Conservation (phyloP, 2,329 filamentous ascomycete species). For the Ophiostoma fasciatum region DNA sequence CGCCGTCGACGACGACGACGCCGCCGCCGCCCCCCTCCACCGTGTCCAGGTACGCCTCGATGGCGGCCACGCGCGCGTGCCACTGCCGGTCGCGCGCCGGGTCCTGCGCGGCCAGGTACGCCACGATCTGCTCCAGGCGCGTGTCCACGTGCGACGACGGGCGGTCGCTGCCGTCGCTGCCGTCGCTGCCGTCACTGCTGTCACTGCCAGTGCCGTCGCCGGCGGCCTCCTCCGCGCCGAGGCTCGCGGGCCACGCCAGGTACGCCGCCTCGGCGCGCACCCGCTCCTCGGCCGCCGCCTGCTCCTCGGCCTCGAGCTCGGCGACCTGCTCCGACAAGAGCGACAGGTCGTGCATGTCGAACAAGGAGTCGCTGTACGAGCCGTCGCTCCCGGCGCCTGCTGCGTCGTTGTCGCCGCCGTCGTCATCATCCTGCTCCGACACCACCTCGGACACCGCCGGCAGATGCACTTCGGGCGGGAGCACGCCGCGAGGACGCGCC, state of each 20-base stretch:
- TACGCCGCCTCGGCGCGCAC: too few species aligned
- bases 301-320: too few species aligned
- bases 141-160: slow-evolving; percentile 19
- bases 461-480: not conserved
- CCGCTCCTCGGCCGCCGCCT: too few species aligned
- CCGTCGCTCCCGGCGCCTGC: too few species aligned
- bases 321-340: too few species aligned
- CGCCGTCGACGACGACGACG: not conserved
- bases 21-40: slow-evolving; percentile 12
- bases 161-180: too few species aligned
- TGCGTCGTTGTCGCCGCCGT: not conserved
- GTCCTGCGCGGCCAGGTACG: slow-evolving; percentile 36
- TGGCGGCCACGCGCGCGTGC: slow-evolving; percentile 21
- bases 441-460: not conserved
- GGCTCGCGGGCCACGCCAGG: too few species aligned
- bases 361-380: too few species aligned
- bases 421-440: not conserved
- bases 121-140: slow-evolving; percentile 19
- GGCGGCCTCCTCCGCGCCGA: too few species aligned
- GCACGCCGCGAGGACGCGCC: not conserved
- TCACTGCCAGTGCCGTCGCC: too few species aligned
- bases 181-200: too few species aligned
- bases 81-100: slow-evolving; percentile 26
- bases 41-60: slow-evolving; percentile 25
- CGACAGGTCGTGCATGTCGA: too few species aligned